These are phyloP conservation scores for Canariomyces notabilis DNA, from an alignment of 2,329 filamentous ascomycete genomes.

Conservation along the genomic window DNA sequence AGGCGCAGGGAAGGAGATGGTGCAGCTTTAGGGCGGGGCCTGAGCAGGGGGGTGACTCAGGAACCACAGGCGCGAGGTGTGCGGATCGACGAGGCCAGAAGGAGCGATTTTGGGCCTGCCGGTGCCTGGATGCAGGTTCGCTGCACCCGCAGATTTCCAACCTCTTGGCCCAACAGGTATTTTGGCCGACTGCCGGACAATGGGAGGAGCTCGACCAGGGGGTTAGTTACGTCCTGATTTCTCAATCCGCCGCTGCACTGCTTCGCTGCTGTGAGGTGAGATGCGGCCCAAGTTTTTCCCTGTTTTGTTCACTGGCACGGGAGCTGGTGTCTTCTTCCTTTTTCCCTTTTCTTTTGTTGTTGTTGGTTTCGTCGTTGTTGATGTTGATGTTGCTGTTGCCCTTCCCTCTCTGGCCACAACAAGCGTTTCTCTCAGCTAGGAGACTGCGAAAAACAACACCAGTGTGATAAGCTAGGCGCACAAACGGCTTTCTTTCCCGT, in stretches of 20 bases:
- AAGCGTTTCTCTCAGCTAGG: too few species aligned
- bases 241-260: background rate
- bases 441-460: too few species aligned
- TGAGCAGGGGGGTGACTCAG: conserved; percentile 7
- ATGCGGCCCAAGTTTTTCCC: conserved; percentile 1
- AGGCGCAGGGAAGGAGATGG: conserved; percentile 20
- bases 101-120: conserved; percentile 15
- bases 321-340: conserved; percentile 3
- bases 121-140: conserved; percentile 22
- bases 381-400: too few species aligned
- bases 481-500: too few species aligned
- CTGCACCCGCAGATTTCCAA: conserved; percentile 19
- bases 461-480: too few species aligned
- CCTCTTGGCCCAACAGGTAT: conserved; percentile 18
- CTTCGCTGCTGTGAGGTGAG: conserved; percentile 3
- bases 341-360: too few species aligned
- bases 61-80: conserved; percentile 13
- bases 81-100: conserved; percentile 21
- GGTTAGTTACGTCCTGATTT: background rate
- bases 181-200: conserved; percentile 21
- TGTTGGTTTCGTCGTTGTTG: conserved; percentile 9
- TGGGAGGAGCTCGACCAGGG: conserved; percentile 15
- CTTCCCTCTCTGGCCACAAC: too few species aligned
- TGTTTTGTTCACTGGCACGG: too few species aligned
- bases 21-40: conserved; percentile 3